Conservation (phyloP, 148 eudicot species). For the Chenopodium berlandieri region DNA sequence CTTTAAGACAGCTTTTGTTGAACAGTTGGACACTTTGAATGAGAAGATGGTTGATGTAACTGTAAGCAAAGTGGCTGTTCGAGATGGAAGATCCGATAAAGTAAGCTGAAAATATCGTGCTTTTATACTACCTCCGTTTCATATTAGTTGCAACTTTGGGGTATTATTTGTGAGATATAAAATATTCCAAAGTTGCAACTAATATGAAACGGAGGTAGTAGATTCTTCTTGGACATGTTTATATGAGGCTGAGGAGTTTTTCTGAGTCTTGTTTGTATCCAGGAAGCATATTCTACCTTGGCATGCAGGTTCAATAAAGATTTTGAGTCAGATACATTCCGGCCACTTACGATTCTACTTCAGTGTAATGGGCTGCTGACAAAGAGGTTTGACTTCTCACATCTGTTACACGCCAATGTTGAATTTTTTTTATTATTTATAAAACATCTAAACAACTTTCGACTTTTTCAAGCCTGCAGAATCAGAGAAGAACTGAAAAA, state of each 20-base stretch:
- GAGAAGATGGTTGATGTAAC: constrained; percentile 55
- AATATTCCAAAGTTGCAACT: too few species aligned
- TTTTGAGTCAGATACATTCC: constrained; percentile 55
- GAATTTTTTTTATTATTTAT: not conserved
- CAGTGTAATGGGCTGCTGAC: constrained; percentile 61
- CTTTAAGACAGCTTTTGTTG: constrained; percentile 1
- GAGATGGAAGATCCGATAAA: constrained; percentile 29
- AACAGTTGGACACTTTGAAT: constrained; percentile 83
- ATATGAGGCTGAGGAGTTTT: not conserved
- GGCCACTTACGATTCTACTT: constrained; percentile 57
- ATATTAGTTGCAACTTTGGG: too few species aligned
- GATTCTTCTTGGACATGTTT: not conserved
- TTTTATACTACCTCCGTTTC: not conserved
- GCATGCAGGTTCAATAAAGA: constrained; percentile 22
- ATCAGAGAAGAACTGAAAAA: constrained; percentile 63
- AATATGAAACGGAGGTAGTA: not conserved
- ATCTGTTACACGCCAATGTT: not conserved
- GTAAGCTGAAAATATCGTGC: constrained; percentile 23
- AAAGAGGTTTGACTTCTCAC: constrained; percentile 45
- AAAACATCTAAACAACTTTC: not conserved
- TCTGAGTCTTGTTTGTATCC: constrained; percentile 8
- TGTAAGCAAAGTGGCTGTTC: constrained; percentile 21
- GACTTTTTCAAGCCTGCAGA: constrained; percentile 39
- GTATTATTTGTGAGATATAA: too few species aligned
- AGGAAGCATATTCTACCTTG: constrained; percentile 38